Evolutionary conservation across 495 filamentous ascomycete genomes (phyloP).

Genomic region (Viridothelium virens): DNA sequence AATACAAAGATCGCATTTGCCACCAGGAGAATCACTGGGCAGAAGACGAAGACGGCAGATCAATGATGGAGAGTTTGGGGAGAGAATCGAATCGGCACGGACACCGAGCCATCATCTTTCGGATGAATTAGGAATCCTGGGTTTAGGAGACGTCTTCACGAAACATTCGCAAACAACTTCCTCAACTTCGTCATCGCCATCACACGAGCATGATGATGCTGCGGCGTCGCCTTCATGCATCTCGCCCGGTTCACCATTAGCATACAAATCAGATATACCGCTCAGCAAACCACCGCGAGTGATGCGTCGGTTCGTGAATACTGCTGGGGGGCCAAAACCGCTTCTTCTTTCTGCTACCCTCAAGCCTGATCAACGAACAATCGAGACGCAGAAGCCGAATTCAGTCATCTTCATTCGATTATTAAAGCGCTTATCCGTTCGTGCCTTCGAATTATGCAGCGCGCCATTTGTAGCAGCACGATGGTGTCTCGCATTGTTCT

Average conservation of each 20-base stretch:
- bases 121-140: constrained; percentile 17
- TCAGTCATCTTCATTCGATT: not conserved
- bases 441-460: not conserved
- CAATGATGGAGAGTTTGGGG: not conserved
- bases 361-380: constrained; percentile 3
- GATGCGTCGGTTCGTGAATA: constrained; percentile 25
- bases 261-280: constrained; percentile 12
- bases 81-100: not conserved
- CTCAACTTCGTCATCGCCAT: not conserved
- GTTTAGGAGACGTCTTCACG: constrained; percentile 23
- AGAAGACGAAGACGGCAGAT: not conserved
- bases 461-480: not conserved
- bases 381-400: not conserved
- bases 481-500: constrained; percentile 8
- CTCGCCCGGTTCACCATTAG: constrained; percentile 19
- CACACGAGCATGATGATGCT: not conserved
- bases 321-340: constrained; percentile 21
- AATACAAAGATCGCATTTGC: not conserved
- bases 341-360: constrained; percentile 23
- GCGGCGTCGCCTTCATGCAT: not conserved
- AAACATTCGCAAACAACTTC: constrained; percentile 10
- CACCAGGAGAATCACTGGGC: not conserved
- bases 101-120: constrained; percentile 10
- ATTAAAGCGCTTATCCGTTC: not conserved
- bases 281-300: constrained; percentile 16